Evolutionary conservation across 139 green algal genomes (phyloP), one percentile per base, ranked within the genome.

Genomic region (Yamagishiella unicocca): DNA sequence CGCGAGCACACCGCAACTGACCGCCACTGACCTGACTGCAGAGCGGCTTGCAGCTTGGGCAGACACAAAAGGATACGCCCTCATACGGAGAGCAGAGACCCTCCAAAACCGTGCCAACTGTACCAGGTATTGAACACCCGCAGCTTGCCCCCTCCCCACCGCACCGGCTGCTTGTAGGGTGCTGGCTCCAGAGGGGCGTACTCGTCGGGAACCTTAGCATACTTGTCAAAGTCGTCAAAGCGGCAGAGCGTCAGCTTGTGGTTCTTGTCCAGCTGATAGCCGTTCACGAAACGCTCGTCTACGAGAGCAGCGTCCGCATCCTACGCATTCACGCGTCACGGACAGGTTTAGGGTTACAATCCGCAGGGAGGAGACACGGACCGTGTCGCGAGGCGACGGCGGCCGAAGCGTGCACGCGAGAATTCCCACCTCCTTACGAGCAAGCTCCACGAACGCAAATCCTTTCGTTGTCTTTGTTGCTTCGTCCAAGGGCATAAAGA

Each of bases 391-490:
- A n/a, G n/a, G 8, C 35, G 21, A 68, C 61, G 29, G 71, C 71
- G 22, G 10, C 31, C 25, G 19, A n/a, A n/a, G n/a, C n/a, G n/a
- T n/a, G n/a, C n/a, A n/a, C n/a, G n/a, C 14, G 17, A 84, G 76
- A 76, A 27, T 25, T 29, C 85, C 38, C 25, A 95, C 92, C 87
- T 96, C 88, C 80, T 76, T 86, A 64, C 64, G 80, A 9, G 87
- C 80, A 88, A 98, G 99, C 92, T 99, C 98, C 37, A 99, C 90
- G 77, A 99, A 99, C 0, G 95, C 96, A 89, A 96, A 99, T 37
- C 98, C 98, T 82, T 98, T 98, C 58, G 93, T 96, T 43, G 93
- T 92, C 74, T 94, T 92, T 14, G 85, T 96, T 4, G 92, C 85
- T 14, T 91, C 72, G 67, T 99, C 96, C 64, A 94, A 75, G 0